These are phyloP conservation scores for Lepiota brunneoincarnata DNA, from an alignment of 768 basidiomycete genomes.

Conservation along the genomic window DNA sequence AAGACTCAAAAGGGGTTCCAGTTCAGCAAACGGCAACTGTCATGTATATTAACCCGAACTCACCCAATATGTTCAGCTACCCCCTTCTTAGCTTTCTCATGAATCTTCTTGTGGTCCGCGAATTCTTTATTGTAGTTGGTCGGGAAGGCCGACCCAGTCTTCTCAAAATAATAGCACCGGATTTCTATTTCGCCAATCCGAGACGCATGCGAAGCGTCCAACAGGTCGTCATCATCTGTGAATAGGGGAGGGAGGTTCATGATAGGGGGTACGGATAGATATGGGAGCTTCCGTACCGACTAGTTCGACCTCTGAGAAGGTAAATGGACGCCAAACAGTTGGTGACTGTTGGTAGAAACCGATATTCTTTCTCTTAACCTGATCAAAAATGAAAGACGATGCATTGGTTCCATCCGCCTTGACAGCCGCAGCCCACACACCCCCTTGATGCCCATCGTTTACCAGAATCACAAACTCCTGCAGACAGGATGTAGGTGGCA, in stretches of 20 bases:
- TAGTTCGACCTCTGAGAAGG: conserved; percentile 8
- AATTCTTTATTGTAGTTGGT: background rate
- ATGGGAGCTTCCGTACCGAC: conserved; percentile 2
- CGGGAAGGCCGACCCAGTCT: background rate
- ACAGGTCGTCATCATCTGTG: background rate
- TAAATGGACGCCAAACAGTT: background rate
- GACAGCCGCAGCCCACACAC: background rate
- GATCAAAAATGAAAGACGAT: background rate
- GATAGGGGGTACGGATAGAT: background rate
- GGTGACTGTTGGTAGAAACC: background rate
- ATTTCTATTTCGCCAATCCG: conserved; percentile 3
- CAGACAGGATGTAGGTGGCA: background rate
- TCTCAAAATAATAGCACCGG: background rate
- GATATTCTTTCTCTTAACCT: background rate
- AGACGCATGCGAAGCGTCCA: background rate
- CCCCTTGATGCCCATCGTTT: background rate
- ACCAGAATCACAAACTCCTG: background rate
- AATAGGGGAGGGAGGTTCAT: background rate
- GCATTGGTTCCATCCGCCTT: background rate
- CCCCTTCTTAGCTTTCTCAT: conserved; percentile 14
- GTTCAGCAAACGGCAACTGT: too few species aligned
- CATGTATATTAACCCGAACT: background rate
- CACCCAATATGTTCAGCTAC: conserved; percentile 13
- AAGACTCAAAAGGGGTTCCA: too few species aligned
- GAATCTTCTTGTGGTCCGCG: background rate